Evolutionary conservation across 2,329 filamentous ascomycete genomes (phyloP).

Genomic region (Stenocarpella maydis): DNA sequence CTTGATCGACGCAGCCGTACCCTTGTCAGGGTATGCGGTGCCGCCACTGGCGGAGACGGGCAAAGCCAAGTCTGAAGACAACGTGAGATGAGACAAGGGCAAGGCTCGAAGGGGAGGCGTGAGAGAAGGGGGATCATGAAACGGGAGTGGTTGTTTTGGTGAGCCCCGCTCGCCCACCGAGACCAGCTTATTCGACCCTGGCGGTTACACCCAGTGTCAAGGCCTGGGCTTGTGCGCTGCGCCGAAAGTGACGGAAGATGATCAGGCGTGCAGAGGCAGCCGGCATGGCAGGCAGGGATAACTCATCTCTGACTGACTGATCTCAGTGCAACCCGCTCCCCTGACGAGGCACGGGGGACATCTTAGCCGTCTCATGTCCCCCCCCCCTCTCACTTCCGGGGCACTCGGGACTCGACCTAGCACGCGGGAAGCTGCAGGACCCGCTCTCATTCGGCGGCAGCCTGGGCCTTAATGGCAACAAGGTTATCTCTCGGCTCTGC

Average conservation of each 20-base stretch:
- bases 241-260: slow-evolving; percentile 8
- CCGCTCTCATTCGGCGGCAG: slow-evolving; percentile 12
- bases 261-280: slow-evolving; percentile 16
- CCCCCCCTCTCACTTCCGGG: no score
- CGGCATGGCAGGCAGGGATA: not conserved
- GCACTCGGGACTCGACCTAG: not conserved
- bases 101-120: slow-evolving; percentile 24
- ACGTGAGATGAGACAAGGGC: slow-evolving; percentile 24
- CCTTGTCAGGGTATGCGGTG: slow-evolving; percentile 26
- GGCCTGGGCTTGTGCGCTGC: slow-evolving; percentile 17
- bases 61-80: slow-evolving; percentile 25
- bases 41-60: slow-evolving; percentile 24
- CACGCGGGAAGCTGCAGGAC: not conserved
- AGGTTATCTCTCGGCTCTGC: slow-evolving; percentile 25
- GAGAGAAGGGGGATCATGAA: slow-evolving; percentile 28
- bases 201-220: slow-evolving; percentile 13
- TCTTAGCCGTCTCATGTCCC: slow-evolving; percentile 3
- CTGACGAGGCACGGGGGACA: no score
- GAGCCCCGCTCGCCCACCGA: slow-evolving; percentile 26
- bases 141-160: slow-evolving; percentile 30
- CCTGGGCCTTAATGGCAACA: slow-evolving; percentile 22
- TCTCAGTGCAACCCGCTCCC: no score
- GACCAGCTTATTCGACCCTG: slow-evolving; percentile 15
- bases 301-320: no score
- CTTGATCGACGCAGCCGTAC: slow-evolving; percentile 34